Base-by-base conservation (phyloP, 2,329 filamentous ascomycete genomes). In the Rhynchosporium secalis region DNA sequence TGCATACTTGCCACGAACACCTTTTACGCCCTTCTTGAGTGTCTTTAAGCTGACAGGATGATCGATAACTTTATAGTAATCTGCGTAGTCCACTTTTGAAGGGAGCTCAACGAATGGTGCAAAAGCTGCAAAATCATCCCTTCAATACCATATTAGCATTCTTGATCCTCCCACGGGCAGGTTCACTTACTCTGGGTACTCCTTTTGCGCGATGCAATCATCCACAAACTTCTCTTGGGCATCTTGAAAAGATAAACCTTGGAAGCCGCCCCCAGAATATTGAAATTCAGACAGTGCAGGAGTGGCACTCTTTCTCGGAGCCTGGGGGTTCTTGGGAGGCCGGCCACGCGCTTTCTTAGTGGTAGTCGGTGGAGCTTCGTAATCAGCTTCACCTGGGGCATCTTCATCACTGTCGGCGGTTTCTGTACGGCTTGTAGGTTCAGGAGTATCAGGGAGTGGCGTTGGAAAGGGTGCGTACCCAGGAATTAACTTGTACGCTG, bases 211-310 rank as follows among this genome's bases (percentile, higher is more conserved):
- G 12, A 94, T 81, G 65, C 94, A 75, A 69, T 94, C 90, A 60
- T 88, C 85, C 3, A 96, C 79, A 61, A 96, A 86, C 78, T 92
- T 91, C 69, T 96, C 91, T 73, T 96, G 92, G 0, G 92, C 92
- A 72, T 92, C 83, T 73, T 96, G 91, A 72, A 96, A 94, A 9
- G 75, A 87, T 56, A 93, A 84, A 4, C 88, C 89, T 61, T 86
- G 84, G 74, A 91, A 94, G 1, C 84, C 80, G 3, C 83, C 76
- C 56, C 79, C 77, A 60, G 85, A 80, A 59, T 84, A 85, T 63
- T 84, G 78, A 55, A 80, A 76, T 61, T 85, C 82, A 6, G 80
- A 77, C 60, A 80, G 81, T 52, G 74, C 72, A 40, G 77, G 75
- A 7, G 76, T 73, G 13, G 73, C 72, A 20, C 76, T 75, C 60